phyloP scores from a whole-genome alignment of 2,329 filamentous ascomycete species.

The Talaromyces funiculosus region DNA sequence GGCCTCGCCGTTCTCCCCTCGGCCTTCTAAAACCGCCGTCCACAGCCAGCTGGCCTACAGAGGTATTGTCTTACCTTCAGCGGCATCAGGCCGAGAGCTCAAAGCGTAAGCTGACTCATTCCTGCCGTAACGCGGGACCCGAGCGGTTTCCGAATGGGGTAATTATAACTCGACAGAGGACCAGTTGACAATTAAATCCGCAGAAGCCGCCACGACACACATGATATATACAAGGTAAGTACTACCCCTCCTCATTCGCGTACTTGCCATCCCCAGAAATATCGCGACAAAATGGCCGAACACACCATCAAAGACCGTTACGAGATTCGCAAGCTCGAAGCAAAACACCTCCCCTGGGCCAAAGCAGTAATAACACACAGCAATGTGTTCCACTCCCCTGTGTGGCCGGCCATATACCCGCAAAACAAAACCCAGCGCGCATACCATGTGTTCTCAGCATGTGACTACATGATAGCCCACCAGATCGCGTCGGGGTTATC shows the following conservation, averaged over 20 bases:
- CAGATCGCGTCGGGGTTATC: slow-evolving; percentile 30
- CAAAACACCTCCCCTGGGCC: slow-evolving; percentile 14
- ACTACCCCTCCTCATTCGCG: too few species aligned
- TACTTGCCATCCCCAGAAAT: background rate
- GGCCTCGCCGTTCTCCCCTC: slow-evolving; percentile 41
- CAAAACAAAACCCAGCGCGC: slow-evolving; percentile 11
- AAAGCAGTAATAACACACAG: slow-evolving; percentile 15
- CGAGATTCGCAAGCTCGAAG: slow-evolving; percentile 15
- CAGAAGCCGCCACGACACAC: background rate
- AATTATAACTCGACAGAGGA: too few species aligned
- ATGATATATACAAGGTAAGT: background rate
- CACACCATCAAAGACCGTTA: slow-evolving; percentile 10
- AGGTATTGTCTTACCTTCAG: too few species aligned
- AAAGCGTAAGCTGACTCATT: too few species aligned
- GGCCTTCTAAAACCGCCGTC: slow-evolving; percentile 50
- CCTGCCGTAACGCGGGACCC: too few species aligned
- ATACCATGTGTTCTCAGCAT: slow-evolving; percentile 5
- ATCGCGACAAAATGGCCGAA: background rate
- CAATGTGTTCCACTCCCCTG: slow-evolving; percentile 17
- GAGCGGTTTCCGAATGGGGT: too few species aligned
- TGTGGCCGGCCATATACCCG: slow-evolving; percentile 16
- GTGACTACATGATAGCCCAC: slow-evolving; percentile 28
- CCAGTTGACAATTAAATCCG: too few species aligned
- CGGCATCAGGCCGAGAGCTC: too few species aligned
- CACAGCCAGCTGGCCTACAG: too few species aligned